Conservation (phyloP, 331 rosid genomes). For the Ulmus americana region DNA sequence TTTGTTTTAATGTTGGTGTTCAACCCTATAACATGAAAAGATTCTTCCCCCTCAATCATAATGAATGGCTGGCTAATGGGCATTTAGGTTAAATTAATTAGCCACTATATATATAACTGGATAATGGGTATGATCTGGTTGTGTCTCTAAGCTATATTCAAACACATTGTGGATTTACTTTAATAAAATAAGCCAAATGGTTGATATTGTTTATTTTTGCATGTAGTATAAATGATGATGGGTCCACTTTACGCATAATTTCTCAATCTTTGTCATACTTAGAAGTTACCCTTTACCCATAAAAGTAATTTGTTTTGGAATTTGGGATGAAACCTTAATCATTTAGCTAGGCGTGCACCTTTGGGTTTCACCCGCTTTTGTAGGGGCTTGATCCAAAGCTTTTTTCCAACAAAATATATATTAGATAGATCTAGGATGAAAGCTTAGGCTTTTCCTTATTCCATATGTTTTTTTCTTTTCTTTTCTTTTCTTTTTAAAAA, state of each 20-base stretch:
- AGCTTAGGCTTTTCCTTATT: not conserved
- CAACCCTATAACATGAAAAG: slow-evolving; percentile 54
- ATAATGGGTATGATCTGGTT: slow-evolving; percentile 32
- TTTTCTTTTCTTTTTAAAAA: not conserved
- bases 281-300: slow-evolving; percentile 57
- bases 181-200: slow-evolving; percentile 35
- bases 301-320: not conserved
- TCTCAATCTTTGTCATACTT: slow-evolving; percentile 73
- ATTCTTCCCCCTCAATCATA: slow-evolving; percentile 50
- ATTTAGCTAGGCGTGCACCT: slow-evolving; percentile 15
- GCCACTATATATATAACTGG: slow-evolving; percentile 22
- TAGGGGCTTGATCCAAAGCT: slow-evolving; percentile 17
- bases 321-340: slow-evolving; percentile 28
- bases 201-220: slow-evolving; percentile 30
- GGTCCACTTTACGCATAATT: slow-evolving; percentile 38
- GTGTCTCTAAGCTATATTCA: slow-evolving; percentile 19
- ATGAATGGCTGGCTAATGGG: slow-evolving; percentile 27
- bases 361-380: slow-evolving; percentile 26
- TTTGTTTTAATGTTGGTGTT: slow-evolving; percentile 41
- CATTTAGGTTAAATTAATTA: slow-evolving; percentile 22
- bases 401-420: slow-evolving; percentile 11
- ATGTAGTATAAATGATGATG: slow-evolving; percentile 18
- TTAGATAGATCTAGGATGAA: not conserved
- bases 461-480: not conserved
- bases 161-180: slow-evolving; percentile 5